Conservation (phyloP, 139 green algal species). For the Volvox africanus region DNA sequence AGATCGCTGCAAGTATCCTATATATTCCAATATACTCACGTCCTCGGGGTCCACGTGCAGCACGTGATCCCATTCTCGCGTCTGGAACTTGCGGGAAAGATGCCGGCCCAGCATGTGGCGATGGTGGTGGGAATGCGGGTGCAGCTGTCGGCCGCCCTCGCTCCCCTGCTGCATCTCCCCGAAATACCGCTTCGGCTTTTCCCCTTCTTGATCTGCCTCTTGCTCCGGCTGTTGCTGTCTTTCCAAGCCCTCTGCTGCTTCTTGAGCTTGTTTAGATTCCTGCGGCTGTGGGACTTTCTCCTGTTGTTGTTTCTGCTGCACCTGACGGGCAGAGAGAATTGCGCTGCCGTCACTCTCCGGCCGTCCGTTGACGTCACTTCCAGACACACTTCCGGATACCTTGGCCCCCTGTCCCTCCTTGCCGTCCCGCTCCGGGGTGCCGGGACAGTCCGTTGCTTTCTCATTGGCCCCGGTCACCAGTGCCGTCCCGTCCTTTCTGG, state of each 20-base stretch:
- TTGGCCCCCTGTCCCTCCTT: neutral
- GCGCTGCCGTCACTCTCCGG: slow-evolving; percentile 33
- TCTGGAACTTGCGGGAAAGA: neutral
- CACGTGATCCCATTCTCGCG: slow-evolving; percentile 35
- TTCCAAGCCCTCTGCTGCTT: too few relatives aligned
- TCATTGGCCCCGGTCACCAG: neutral
- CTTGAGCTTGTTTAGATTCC: neutral
- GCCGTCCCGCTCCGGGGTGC: neutral
- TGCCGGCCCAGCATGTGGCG: neutral
- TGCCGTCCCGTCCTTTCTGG: neutral
- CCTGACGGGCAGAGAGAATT: slow-evolving; percentile 22
- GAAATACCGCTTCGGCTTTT: neutral
- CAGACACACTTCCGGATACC: slow-evolving; percentile 7
- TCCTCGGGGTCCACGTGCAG: slow-evolving; percentile 37
- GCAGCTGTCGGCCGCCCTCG: neutral
- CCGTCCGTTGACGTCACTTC: neutral
- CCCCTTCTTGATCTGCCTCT: neutral
- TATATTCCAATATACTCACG: neutral
- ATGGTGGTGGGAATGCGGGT: neutral
- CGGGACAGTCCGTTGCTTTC: neutral
- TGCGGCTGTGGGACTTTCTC: neutral
- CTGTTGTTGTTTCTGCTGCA: neutral
- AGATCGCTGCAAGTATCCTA: too few relatives aligned
- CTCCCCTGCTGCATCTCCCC: neutral
- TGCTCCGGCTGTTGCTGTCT: neutral